phyloP scores from a whole-genome alignment of 208 protist genomes.

The Paratrypanosoma confusum region DNA sequence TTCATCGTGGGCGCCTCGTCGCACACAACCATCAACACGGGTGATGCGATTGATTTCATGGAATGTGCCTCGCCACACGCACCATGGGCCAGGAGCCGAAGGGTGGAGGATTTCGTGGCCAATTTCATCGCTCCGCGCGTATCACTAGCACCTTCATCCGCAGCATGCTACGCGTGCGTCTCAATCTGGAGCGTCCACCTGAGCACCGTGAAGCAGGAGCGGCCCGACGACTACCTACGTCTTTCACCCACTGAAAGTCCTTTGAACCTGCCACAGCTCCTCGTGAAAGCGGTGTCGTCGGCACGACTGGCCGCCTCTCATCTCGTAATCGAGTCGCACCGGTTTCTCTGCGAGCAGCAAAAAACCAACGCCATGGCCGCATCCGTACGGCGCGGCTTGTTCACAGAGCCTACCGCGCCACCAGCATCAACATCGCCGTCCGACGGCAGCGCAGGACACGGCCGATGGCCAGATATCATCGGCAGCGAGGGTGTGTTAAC shows the following conservation, averaged over 20 bases:
- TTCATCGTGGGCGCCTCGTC: conserved; percentile 7
- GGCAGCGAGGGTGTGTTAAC: too few species aligned
- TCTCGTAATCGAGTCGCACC: conserved; percentile 13
- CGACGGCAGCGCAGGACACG: too few species aligned
- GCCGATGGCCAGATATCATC: too few species aligned
- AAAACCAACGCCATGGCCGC: conserved; percentile 18
- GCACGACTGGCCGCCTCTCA: conserved; percentile 7
- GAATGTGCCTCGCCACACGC: conserved; percentile 15
- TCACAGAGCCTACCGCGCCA: too few species aligned
- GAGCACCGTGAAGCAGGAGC: conserved; percentile 26
- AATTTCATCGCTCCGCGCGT: conserved; percentile 22
- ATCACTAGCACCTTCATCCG: conserved; percentile 3
- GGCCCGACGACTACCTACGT: conserved; percentile 33
- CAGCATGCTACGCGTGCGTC: conserved; percentile 14
- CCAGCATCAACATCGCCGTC: too few species aligned
- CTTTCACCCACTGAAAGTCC: conserved; percentile 9
- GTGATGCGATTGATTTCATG: conserved; percentile 25
- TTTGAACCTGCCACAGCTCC: conserved; percentile 1
- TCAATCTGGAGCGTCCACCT: conserved; percentile 43
- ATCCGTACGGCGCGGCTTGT: conserved; percentile 32
- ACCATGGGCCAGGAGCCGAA: conserved; percentile 24
- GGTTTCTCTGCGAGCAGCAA: conserved; percentile 7
- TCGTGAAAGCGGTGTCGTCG: conserved; percentile 2
- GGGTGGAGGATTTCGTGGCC: conserved; percentile 25
- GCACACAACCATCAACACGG: background rate